These are phyloP conservation scores for Cladosporium sp. DNA, from an alignment of 2,329 filamentous ascomycete genomes.

Conservation along the genomic window DNA sequence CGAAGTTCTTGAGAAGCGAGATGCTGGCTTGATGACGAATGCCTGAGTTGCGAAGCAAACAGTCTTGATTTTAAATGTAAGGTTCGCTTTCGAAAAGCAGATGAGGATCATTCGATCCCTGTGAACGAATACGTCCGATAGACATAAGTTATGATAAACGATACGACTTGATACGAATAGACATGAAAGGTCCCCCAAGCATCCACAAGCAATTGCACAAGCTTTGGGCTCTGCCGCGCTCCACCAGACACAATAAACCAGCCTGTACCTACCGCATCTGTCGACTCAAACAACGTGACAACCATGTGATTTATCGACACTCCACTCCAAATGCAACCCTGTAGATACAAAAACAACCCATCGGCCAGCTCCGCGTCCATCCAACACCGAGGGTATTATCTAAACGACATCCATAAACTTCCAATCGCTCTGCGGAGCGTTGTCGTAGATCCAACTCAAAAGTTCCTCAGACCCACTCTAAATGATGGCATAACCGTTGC, in stretches of 20 bases:
- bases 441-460: too few species aligned
- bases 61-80: too few species aligned
- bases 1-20: conserved; percentile 45
- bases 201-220: not conserved
- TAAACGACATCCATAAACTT: too few species aligned
- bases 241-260: not conserved
- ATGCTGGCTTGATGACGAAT: conserved; percentile 29
- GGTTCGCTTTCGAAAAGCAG: not conserved
- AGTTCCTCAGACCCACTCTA: too few species aligned
- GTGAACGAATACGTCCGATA: too few species aligned
- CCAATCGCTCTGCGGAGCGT: too few species aligned
- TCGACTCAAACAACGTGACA: not conserved
- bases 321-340: not conserved
- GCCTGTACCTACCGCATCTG: not conserved
- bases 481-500: too few species aligned
- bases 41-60: too few species aligned
- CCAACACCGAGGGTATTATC: not conserved
- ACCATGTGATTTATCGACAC: not conserved
- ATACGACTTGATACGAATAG: not conserved
- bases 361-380: not conserved
- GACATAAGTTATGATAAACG: too few species aligned
- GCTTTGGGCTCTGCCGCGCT: not conserved
- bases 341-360: not conserved
- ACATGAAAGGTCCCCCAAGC: not conserved
- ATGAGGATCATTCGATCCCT: not conserved